Percentiles rank a stretch among this genome's conserved stretches.
phyloP scores from a whole-genome alignment of 1,139 yeast species.

The Geotrichum reessii region DNA sequence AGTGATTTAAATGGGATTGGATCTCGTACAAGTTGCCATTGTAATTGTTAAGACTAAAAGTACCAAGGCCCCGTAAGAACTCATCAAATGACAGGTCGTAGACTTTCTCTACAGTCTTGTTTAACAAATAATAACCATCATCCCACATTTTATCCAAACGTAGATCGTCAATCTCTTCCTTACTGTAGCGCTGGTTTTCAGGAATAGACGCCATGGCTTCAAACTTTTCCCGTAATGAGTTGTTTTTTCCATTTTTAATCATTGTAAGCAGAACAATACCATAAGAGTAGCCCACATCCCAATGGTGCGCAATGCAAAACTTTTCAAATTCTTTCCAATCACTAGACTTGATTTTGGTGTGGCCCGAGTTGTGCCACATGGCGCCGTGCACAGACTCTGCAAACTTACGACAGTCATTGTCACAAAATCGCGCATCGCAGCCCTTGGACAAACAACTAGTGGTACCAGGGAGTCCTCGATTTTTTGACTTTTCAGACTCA shows the following conservation, averaged over 20 bases:
- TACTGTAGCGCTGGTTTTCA: constrained; percentile 52
- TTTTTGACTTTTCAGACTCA: neutral
- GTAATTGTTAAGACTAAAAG: constrained; percentile 67
- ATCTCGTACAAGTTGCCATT: constrained; percentile 52
- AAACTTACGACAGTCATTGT: constrained; percentile 31
- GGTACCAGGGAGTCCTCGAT: constrained; percentile 14
- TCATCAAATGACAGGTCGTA: constrained; percentile 46
- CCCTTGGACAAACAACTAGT: constrained; percentile 11
- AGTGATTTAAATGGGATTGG: constrained; percentile 71
- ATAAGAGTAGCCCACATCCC: constrained; percentile 65
- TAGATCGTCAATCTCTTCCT: constrained; percentile 52
- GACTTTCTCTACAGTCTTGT: constrained; percentile 45
- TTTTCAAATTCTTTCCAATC: constrained; percentile 54
- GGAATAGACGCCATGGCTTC: constrained; percentile 64
- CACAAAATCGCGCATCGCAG: constrained; percentile 31
- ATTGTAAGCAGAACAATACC: constrained; percentile 51
- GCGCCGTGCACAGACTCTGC: constrained; percentile 43
- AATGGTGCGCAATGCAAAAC: constrained; percentile 58
- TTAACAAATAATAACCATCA: constrained; percentile 49
- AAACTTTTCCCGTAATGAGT: constrained; percentile 41
- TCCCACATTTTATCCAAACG: constrained; percentile 59
- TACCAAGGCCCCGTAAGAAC: constrained; percentile 59
- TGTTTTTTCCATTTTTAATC: constrained; percentile 39
- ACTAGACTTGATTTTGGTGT: constrained; percentile 39
- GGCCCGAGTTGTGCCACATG: constrained; percentile 47